Conservation (phyloP, 2,329 filamentous ascomycete species). For the Apiospora rasikravindrae region DNA sequence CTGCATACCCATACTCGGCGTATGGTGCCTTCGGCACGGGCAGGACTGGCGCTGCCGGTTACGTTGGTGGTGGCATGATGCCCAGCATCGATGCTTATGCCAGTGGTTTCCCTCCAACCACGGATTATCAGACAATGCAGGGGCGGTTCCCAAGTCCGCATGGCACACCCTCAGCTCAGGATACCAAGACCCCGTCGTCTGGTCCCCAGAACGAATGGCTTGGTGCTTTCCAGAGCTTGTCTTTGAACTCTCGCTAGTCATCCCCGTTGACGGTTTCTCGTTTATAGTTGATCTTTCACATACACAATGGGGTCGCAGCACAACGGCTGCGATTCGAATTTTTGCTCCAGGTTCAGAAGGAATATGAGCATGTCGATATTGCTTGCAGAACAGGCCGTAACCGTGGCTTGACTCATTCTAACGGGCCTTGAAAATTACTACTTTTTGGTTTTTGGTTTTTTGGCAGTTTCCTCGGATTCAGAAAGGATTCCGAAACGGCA, state of each 20-base stretch:
- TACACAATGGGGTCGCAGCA: background rate
- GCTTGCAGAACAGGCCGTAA: conserved; percentile 28
- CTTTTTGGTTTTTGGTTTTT: background rate
- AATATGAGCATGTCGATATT: conserved; percentile 23
- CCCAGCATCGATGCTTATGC: conserved; percentile 49
- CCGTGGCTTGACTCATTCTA: conserved; percentile 35
- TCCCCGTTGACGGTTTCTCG: conserved; percentile 35
- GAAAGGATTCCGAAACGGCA: conserved; percentile 29
- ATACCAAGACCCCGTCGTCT: conserved; percentile 40
- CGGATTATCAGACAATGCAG: conserved; percentile 53
- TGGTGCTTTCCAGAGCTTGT: conserved; percentile 71
- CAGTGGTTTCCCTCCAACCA: conserved; percentile 44
- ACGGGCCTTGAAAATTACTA: conserved; percentile 29
- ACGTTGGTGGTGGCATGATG: conserved; percentile 44
- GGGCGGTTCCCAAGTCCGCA: conserved; percentile 42
- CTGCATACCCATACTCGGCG: conserved; percentile 47
- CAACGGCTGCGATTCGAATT: background rate
- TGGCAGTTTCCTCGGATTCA: conserved; percentile 30
- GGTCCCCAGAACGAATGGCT: conserved; percentile 64
- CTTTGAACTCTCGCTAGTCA: conserved; percentile 66
- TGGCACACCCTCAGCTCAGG: conserved; percentile 39
- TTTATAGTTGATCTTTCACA: conserved; percentile 34
- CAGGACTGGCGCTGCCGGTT: conserved; percentile 44
- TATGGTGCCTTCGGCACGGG: conserved; percentile 51
- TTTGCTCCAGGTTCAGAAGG: conserved; percentile 3